Evolutionary conservation across 2,329 filamentous ascomycete species (phyloP), one percentile per base, ranked within the genome.

Genomic region (Aspergillus piperis): DNA sequence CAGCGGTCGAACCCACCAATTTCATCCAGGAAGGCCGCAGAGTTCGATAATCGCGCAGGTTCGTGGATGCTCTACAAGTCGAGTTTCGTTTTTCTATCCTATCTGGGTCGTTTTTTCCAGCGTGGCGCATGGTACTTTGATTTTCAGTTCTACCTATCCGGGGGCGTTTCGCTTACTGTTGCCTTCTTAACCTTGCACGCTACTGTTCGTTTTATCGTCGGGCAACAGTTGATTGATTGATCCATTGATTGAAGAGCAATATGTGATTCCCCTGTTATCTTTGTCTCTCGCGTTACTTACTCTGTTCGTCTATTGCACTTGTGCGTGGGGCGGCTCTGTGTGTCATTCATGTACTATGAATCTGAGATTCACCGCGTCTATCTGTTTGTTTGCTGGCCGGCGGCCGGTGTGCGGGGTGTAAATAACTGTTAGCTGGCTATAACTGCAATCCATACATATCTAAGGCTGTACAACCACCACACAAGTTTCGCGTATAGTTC

Each of bases 181-280:
- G 19, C 27, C 47, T 60, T 36, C 27, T 55, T 51, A 41, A 2
- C 15, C 21, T 17, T 27, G 42, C 17, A 36, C 25, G 48, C 30
- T 30, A 23, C 38, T 52, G n/a, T 38, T 57, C 54, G 13, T n/a
- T 57, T 30, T 30, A 15, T 39, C 21, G 23, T 60, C 54, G 19
- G 48, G 54, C 23, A 54, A 53, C 21, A 57, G 41, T 57, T 39
- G 23, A n/a, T 21, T 44, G 41, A 23, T 44, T 44, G 41, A 44
- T 27, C 25, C 25, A 27, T 44, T 23, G 41, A 44, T 23, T 21
- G 41, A 44, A n/a, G 19, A 48, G 38, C 48, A 57, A 41, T 39
- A 36, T 62, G 60, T 64, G 64, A 65, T 65, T 65, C 64, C 64
- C 64, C 64, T 58, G 41, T 44, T 58, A 25, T 41, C 51, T 39